Conservation (phyloP, 768 basidiomycete genomes). For the Amanita polypyramis region DNA sequence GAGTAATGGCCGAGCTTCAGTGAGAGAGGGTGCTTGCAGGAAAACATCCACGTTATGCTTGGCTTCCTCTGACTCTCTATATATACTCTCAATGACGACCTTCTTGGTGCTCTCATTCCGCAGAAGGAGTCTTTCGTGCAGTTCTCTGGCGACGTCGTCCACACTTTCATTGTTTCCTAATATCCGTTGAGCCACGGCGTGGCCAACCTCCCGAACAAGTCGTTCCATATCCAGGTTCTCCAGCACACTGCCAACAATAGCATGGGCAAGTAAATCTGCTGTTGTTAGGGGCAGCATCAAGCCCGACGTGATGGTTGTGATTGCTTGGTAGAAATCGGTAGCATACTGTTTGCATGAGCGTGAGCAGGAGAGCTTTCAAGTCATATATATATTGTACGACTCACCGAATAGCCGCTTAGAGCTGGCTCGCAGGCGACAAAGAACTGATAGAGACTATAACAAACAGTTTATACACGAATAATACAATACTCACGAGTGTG, state of each 20-base stretch:
- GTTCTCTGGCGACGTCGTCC: slow-evolving; percentile 89
- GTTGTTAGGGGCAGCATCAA: slow-evolving; percentile 95
- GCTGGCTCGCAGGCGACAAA: slow-evolving; percentile 99
- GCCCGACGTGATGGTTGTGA: slow-evolving; percentile 88
- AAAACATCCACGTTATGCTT: slow-evolving; percentile 86
- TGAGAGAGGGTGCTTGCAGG: slow-evolving; percentile 56
- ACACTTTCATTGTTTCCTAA: slow-evolving; percentile 91
- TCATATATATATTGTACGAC: slow-evolving; percentile 8
- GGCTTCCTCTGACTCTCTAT: slow-evolving; percentile 83
- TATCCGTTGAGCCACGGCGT: slow-evolving; percentile 87
- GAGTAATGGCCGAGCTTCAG: slow-evolving; percentile 66
- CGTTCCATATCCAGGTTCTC: slow-evolving; percentile 99
- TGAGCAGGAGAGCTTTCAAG: not conserved
- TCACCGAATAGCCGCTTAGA: slow-evolving; percentile 83
- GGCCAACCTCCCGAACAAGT: slow-evolving; percentile 87
- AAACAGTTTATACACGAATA: not conserved
- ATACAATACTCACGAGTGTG: slow-evolving; percentile 53
- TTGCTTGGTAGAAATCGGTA: slow-evolving; percentile 90
- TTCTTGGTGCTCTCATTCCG: slow-evolving; percentile 97
- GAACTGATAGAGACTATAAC: slow-evolving; percentile 44
- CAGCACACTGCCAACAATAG: slow-evolving; percentile 92
- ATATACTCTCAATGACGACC: slow-evolving; percentile 93
- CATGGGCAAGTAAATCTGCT: slow-evolving; percentile 87
- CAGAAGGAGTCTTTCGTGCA: slow-evolving; percentile 84
- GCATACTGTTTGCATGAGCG: slow-evolving; percentile 45